These are phyloP conservation scores for Stephanodiscus triporus DNA, from an alignment of 108 stramenopile genomes.

Conservation along the genomic window DNA sequence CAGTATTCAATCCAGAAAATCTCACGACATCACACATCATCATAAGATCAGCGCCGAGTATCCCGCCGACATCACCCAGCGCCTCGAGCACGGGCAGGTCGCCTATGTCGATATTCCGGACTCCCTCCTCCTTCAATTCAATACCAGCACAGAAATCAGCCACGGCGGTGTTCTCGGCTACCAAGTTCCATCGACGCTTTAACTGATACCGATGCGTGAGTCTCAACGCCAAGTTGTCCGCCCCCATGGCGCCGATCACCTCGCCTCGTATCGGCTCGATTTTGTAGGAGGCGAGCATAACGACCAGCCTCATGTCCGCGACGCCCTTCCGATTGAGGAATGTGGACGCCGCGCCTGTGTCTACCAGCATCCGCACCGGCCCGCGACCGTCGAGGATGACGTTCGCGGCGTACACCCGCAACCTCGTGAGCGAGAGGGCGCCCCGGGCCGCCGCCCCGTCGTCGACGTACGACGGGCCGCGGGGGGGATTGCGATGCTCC, in stretches of 20 bases:
- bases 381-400: constrained; percentile 65
- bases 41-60: constrained; percentile 74
- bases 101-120: constrained; percentile 67
- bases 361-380: constrained; percentile 77
- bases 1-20: constrained; percentile 33
- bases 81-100: constrained; percentile 67
- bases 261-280: constrained; percentile 40
- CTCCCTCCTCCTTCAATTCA: constrained; percentile 7
- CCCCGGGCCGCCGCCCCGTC: constrained; percentile 43
- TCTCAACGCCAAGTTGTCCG: constrained; percentile 63
- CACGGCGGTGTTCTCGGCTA: constrained; percentile 9
- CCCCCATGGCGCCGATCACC: constrained; percentile 72
- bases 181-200: constrained; percentile 55
- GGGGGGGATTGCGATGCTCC: constrained; percentile 6
- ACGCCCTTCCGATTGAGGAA: constrained; percentile 77
- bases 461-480: neutral
- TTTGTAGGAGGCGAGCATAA: constrained; percentile 15
- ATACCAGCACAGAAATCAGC: too few relatives aligned
- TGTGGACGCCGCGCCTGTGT: constrained; percentile 68
- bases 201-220: constrained; percentile 69
- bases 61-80: constrained; percentile 70
- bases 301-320: constrained; percentile 51
- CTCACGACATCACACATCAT: constrained; percentile 57
- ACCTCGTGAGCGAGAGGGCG: constrained; percentile 41
- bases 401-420: constrained; percentile 67